phyloP scores from a whole-genome alignment of 345 rosid species.

The Brassica juncea region DNA sequence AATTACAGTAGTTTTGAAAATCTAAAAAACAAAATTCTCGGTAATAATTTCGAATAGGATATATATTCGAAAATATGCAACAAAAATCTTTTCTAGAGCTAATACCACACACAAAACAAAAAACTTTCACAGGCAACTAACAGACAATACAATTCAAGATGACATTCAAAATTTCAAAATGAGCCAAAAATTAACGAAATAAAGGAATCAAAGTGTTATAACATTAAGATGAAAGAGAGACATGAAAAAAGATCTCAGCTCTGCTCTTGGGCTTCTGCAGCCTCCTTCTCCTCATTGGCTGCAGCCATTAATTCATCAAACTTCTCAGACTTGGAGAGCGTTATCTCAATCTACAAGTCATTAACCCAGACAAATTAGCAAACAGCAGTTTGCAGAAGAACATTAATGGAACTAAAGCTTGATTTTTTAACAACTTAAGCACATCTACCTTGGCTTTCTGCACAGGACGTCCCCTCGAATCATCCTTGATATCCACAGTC shows the following conservation, averaged over 20 bases:
- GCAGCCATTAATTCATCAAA: constrained; percentile 91
- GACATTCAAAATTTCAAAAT: constrained; percentile 14
- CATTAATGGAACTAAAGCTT: not conserved
- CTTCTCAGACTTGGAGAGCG: constrained; percentile 73
- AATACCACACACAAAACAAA: constrained; percentile 1
- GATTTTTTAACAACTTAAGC: not conserved
- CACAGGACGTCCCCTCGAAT: constrained; percentile 70
- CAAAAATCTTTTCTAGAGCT: constrained; percentile 2
- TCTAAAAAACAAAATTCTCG: too few species aligned
- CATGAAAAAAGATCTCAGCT: constrained; percentile 27
- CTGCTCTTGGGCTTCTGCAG: constrained; percentile 54
- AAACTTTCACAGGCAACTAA: constrained; percentile 11
- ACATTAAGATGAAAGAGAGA: constrained; percentile 10
- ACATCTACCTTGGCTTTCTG: constrained; percentile 77
- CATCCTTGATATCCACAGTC: constrained; percentile 87
- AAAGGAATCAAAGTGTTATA: constrained; percentile 18
- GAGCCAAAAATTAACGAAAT: constrained; percentile 27
- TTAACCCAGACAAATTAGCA: not conserved
- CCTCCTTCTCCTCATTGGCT: constrained; percentile 64
- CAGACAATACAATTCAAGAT: constrained; percentile 8
- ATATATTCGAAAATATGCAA: not conserved
- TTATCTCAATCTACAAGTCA: constrained; percentile 70
- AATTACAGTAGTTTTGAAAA: not conserved
- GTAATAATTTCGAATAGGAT: not conserved
- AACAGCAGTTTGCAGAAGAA: not conserved